Evolutionary conservation across 2,329 filamentous ascomycete species (phyloP).

Genomic region (Diaporthe longicolla): DNA sequence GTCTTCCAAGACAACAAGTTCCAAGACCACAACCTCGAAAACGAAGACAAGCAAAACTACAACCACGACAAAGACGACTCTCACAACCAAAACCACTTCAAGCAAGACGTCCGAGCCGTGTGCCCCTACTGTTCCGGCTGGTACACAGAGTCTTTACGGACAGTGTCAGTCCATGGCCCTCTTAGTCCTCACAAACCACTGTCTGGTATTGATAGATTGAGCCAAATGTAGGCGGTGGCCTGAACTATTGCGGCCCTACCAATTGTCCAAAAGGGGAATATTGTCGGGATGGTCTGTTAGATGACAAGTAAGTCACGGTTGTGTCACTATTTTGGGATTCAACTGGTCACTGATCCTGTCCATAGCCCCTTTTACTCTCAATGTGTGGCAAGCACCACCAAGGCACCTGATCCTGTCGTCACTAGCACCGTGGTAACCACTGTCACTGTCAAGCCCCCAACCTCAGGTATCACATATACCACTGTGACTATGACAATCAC

Average conservation of each 20-base stretch:
- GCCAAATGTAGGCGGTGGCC: neutral
- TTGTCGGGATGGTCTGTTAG: constrained; percentile 19
- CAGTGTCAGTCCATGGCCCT: neutral
- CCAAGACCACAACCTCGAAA: neutral
- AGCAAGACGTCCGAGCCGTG: neutral
- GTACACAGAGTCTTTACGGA: constrained; percentile 10
- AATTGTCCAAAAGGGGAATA: constrained; percentile 14
- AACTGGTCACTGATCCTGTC: neutral
- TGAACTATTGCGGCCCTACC: constrained; percentile 19
- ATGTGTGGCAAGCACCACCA: constrained; percentile 23
- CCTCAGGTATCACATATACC: neutral
- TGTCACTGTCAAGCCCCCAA: neutral
- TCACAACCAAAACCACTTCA: too few relatives aligned
- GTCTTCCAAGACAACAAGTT: neutral
- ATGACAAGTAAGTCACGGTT: neutral
- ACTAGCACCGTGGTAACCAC: constrained; percentile 13
- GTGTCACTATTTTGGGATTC: neutral
- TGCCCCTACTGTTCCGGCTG: neutral
- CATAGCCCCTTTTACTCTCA: constrained; percentile 1
- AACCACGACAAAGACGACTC: too few relatives aligned
- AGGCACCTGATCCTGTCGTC: neutral
- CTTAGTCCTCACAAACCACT: neutral
- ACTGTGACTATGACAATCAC: constrained; percentile 3
- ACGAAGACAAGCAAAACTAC: neutral
- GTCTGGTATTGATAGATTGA: neutral